These are phyloP conservation scores for Yamadazyma membranifaciens DNA, from an alignment of 1,139 yeast genomes.

Conservation along the genomic window DNA sequence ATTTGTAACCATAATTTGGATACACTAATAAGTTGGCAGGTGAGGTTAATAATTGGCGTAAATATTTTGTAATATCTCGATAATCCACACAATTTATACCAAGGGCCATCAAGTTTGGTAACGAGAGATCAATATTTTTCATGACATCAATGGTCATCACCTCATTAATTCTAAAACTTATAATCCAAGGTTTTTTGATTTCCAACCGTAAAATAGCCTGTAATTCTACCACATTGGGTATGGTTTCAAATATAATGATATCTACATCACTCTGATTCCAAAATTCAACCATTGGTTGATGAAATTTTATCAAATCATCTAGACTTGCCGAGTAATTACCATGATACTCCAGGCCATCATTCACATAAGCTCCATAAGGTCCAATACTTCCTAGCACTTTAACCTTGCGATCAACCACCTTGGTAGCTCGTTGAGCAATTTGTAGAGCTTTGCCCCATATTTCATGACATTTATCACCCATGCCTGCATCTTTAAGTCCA, in stretches of 20 bases:
- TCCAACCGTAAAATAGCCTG: slow-evolving; percentile 24
- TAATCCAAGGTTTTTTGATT: slow-evolving; percentile 26
- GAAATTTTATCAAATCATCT: slow-evolving; percentile 42
- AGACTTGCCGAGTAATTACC: slow-evolving; percentile 49
- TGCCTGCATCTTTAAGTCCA: slow-evolving; percentile 20
- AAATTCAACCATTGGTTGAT: slow-evolving; percentile 44
- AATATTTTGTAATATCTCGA: slow-evolving; percentile 18
- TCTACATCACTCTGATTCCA: slow-evolving; percentile 44
- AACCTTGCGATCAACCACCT: slow-evolving; percentile 20
- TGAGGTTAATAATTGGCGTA: slow-evolving; percentile 10
- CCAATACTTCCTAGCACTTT: slow-evolving; percentile 56
- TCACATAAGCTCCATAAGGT: slow-evolving; percentile 67
- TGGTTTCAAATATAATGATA: slow-evolving; percentile 61
- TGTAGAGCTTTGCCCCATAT: slow-evolving; percentile 33
- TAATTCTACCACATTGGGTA: slow-evolving; percentile 56
- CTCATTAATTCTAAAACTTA: slow-evolving; percentile 29
- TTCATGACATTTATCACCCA: slow-evolving; percentile 20
- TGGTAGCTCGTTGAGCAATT: slow-evolving; percentile 28
- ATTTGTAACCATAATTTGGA: slow-evolving; percentile 40
- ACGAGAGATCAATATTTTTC: neutral
- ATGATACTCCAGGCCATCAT: slow-evolving; percentile 67
- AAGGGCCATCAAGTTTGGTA: slow-evolving; percentile 25
- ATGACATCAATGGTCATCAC: neutral
- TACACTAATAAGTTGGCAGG: slow-evolving; percentile 23
- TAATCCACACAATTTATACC: slow-evolving; percentile 44